Evolutionary conservation across 345 rosid species (phyloP), one percentile per base, ranked within the genome.

Genomic region (Theobroma cacao): DNA sequence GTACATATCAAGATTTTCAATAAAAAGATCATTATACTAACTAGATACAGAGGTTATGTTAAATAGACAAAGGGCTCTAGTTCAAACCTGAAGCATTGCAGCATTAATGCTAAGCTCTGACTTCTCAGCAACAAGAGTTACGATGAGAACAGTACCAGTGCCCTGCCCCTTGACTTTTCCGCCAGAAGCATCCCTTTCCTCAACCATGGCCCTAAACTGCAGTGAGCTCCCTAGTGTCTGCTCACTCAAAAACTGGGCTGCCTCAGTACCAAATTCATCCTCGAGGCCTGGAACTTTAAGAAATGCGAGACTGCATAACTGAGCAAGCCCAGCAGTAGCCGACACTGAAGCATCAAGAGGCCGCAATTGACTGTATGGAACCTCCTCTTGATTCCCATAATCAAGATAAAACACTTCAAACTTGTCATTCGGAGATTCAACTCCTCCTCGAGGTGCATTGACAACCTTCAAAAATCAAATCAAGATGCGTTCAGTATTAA

Each of bases 161-260:
- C 98, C 98, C 85, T 97, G 98, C 48, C 98, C 98, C 82, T 94
- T 97, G 61, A 85, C 86, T 89, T 93, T 97, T 59, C 98, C 98
- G 30, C 93, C 98, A 22, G 97, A 90, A 43, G 90, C 69, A 83
- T 97, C 99, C 81, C 88, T 88, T 58, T 97, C 99, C 87, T 93
- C 98, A 28, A 94, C 80, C 73, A 85, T 84, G 47, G 98, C 98
- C 75, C 72, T 88, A 72, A 97, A 93, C 85, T 93, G 96, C 73
- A 89, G 88, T 20, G 89, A 84, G 70, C 90, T 91, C 67, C 77
- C 87, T 50, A 94, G 74, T 2, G 96, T 90, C 71, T 74, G 80
- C 52, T 72, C 89, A 76, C 94, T 92, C 76, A 97, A 83, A 83
- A 80, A 97, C 75, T 89, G 88, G 36, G 98, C 99, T 7, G 98